Percentiles rank a stretch among this genome's conserved stretches.
Evolutionary conservation across 78 protist species (phyloP).

Genomic region (Polysphondylium violaceum): DNA sequence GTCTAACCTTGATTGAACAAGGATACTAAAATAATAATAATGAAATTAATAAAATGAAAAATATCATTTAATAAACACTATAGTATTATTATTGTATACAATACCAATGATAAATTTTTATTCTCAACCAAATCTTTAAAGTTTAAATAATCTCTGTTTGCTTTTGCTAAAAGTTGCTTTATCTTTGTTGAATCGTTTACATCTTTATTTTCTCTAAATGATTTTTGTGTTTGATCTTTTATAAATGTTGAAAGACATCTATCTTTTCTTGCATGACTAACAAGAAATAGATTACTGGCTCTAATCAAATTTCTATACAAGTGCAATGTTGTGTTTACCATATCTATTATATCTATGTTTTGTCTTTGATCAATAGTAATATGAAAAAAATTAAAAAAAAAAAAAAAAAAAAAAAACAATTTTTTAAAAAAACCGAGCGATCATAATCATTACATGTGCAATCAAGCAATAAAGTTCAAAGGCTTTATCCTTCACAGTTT

Average conservation of each 20-base stretch:
- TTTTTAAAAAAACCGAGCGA: too few relatives aligned
- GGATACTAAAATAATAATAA: slow-evolving; percentile 34
- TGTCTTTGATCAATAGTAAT: too few relatives aligned
- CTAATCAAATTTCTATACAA: slow-evolving; percentile 69
- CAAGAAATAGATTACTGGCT: slow-evolving; percentile 37
- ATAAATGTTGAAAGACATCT: slow-evolving; percentile 25
- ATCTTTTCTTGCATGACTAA: slow-evolving; percentile 26
- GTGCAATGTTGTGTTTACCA: slow-evolving; percentile 16
- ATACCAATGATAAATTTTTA: slow-evolving; percentile 51
- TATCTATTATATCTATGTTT: too few relatives aligned
- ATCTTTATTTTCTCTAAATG: slow-evolving; percentile 47
- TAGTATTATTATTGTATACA: background rate
- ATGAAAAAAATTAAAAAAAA: too few relatives aligned
- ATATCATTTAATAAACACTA: too few relatives aligned
- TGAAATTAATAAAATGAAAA: too few relatives aligned
- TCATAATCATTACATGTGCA: too few relatives aligned
- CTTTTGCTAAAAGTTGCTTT: slow-evolving; percentile 4
- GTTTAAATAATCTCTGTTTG: slow-evolving; percentile 19
- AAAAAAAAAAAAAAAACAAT: too few relatives aligned
- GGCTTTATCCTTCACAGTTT: too few relatives aligned
- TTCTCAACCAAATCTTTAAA: slow-evolving; percentile 54
- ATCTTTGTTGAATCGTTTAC: slow-evolving; percentile 13
- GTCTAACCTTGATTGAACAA: slow-evolving; percentile 41
- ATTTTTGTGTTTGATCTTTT: background rate
- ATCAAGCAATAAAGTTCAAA: too few relatives aligned